phyloP scores from a whole-genome alignment of 495 filamentous ascomycete species.

The Podospora pseudopauciseta region DNA sequence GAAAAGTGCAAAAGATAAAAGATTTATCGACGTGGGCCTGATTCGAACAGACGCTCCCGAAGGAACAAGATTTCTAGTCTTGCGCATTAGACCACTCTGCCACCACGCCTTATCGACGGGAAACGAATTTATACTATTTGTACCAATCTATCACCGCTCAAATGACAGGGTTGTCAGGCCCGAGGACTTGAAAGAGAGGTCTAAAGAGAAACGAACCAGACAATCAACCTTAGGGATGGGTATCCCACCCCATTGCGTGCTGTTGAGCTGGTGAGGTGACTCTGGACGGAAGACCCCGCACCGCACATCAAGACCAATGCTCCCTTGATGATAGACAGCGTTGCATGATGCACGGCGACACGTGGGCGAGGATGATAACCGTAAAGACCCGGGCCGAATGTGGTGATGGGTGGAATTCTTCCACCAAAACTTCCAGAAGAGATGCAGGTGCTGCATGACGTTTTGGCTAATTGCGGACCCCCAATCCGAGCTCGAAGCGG shows the following conservation, averaged over 20 bases:
- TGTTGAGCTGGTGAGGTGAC: no score
- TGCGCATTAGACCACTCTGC: neutral
- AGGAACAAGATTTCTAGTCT: neutral
- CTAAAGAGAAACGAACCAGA: no score
- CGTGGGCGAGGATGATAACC: neutral
- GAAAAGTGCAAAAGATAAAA: neutral
- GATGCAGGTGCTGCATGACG: neutral
- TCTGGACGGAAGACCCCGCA: neutral
- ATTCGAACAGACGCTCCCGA: constrained; percentile 6
- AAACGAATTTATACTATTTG: no score
- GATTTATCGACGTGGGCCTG: neutral
- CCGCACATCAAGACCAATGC: neutral
- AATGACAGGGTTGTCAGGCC: no score
- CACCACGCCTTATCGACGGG: neutral
- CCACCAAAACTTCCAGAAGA: constrained; percentile 12
- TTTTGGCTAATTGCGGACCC: constrained; percentile 5
- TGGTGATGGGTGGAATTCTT: neutral
- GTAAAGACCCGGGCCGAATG: neutral
- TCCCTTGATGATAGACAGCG: no score
- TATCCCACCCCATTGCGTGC: no score
- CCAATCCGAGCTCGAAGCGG: constrained; percentile 2
- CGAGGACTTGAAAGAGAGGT: no score
- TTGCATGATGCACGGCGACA: neutral
- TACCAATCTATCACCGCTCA: no score
- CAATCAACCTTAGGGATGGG: no score